A percentile compares a stretch with the other conserved stretches of the same genome.
These are phyloP conservation scores for Medicago ruthenica DNA, from an alignment of 306 rosid species.

Conservation along the genomic window DNA sequence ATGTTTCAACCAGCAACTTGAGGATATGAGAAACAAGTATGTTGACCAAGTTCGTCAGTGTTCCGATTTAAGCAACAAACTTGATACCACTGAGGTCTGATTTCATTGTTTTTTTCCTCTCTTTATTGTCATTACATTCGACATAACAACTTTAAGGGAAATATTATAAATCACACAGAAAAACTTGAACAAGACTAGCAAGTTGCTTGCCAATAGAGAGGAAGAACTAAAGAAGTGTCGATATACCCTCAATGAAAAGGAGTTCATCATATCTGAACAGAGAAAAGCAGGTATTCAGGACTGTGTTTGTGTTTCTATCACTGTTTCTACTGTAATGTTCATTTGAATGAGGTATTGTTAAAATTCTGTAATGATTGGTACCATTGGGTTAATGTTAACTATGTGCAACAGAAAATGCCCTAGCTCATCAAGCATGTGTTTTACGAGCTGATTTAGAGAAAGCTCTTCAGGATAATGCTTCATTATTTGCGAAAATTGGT, in stretches of 20 bases:
- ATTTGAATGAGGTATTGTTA: not conserved
- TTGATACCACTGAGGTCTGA: constrained; percentile 84
- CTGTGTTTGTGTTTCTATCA: not conserved
- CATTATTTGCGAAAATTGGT: constrained; percentile 86
- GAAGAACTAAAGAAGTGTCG: constrained; percentile 78
- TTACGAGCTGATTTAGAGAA: constrained; percentile 84
- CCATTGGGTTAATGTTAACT: constrained; percentile 27
- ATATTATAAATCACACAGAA: constrained; percentile 52
- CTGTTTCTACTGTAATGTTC: constrained; percentile 7
- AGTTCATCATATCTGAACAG: constrained; percentile 81
- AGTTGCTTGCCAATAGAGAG: constrained; percentile 67
- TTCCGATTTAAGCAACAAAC: constrained; percentile 72
- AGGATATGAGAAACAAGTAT: constrained; percentile 73
- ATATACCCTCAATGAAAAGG: constrained; percentile 70
- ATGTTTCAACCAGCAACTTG: constrained; percentile 62
- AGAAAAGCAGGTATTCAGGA: constrained; percentile 78
- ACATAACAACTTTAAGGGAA: not conserved
- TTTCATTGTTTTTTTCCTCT: not conserved
- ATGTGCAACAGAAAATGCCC: constrained; percentile 73
- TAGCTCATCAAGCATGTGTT: constrained; percentile 84
- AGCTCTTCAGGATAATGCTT: constrained; percentile 76
- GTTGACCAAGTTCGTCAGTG: constrained; percentile 71
- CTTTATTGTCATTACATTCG: not conserved
- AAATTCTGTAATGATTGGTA: not conserved
- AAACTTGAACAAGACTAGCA: constrained; percentile 70